Conservation (phyloP, 345 rosid genomes). For the Cardamine occulta region DNA sequence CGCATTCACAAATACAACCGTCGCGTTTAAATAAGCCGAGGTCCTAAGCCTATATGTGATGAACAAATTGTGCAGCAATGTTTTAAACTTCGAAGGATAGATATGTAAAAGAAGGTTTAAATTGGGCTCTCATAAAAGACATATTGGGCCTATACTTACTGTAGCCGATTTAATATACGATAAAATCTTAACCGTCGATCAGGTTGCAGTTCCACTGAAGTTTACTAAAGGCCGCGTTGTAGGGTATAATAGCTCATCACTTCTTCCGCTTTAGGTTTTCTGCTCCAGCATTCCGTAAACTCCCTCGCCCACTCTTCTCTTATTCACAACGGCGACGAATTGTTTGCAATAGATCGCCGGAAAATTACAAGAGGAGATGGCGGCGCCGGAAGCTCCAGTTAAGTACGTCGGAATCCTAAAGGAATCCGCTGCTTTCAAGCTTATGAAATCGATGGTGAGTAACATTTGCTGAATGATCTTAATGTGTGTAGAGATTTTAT, state of each 20-base stretch:
- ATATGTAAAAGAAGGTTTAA: neutral
- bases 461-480: neutral
- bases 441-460: constrained; percentile 94
- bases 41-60: no score
- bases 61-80: no score
- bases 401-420: constrained; percentile 79
- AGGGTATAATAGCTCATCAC: constrained; percentile 24
- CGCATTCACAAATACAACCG: no score
- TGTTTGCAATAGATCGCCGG: constrained; percentile 39
- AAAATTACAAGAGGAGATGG: constrained; percentile 52
- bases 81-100: neutral
- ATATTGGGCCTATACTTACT: neutral
- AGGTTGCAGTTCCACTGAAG: constrained; percentile 2
- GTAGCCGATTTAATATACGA: constrained; percentile 10
- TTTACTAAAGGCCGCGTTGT: constrained; percentile 12
- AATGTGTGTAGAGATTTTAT: neutral
- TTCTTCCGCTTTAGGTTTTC: constrained; percentile 44
- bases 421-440: constrained; percentile 89
- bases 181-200: constrained; percentile 9
- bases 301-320: constrained; percentile 43
- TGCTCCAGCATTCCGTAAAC: constrained; percentile 6
- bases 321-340: constrained; percentile 47
- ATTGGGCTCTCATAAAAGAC: neutral
- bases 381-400: constrained; percentile 90
- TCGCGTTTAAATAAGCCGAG: neutral